Percentiles rank a stretch among this genome's conserved stretches.
Conservation (phyloP, 768 basidiomycete genomes). For the Bullera alba region DNA sequence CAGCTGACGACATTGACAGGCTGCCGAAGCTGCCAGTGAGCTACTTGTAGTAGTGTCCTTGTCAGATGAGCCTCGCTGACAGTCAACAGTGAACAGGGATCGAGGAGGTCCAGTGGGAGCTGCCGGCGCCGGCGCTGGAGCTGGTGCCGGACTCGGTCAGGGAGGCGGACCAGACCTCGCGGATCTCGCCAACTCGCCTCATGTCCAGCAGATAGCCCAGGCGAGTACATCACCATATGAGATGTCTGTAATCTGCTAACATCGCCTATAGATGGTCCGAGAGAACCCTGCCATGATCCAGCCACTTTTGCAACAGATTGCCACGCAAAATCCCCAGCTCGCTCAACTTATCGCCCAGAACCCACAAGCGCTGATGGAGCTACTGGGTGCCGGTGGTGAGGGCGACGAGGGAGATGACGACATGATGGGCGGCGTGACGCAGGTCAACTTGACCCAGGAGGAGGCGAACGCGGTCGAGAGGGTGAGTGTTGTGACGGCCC, state of each 20-base stretch:
- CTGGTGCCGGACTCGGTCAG: slow-evolving; percentile 15
- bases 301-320: slow-evolving; percentile 75
- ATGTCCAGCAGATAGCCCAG: slow-evolving; percentile 63
- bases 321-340: slow-evolving; percentile 64
- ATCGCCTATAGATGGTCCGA: slow-evolving; percentile 52
- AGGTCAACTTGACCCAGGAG: slow-evolving; percentile 63
- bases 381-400: slow-evolving; percentile 53
- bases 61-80: not conserved
- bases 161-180: slow-evolving; percentile 22
- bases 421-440: slow-evolving; percentile 52
- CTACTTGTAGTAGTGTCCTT: not conserved
- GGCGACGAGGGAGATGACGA: slow-evolving; percentile 46
- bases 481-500: slow-evolving; percentile 52
- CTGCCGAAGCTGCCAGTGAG: slow-evolving; percentile 46
- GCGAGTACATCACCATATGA: slow-evolving; percentile 18
- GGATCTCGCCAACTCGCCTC: slow-evolving; percentile 56
- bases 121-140: slow-evolving; percentile 44
- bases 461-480: slow-evolving; percentile 83
- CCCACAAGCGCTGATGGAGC: slow-evolving; percentile 61
- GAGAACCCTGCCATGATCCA: slow-evolving; percentile 75
- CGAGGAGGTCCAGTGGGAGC: slow-evolving; percentile 36
- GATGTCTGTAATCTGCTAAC: not conserved
- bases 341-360: slow-evolving; percentile 63
- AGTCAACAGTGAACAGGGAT: slow-evolving; percentile 37
- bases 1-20: slow-evolving; percentile 12